Percentiles rank a stretch among this genome's conserved stretches.
phyloP scores from a whole-genome alignment of 2,329 filamentous ascomycete species.

The Colletotrichum neosansevieriae region DNA sequence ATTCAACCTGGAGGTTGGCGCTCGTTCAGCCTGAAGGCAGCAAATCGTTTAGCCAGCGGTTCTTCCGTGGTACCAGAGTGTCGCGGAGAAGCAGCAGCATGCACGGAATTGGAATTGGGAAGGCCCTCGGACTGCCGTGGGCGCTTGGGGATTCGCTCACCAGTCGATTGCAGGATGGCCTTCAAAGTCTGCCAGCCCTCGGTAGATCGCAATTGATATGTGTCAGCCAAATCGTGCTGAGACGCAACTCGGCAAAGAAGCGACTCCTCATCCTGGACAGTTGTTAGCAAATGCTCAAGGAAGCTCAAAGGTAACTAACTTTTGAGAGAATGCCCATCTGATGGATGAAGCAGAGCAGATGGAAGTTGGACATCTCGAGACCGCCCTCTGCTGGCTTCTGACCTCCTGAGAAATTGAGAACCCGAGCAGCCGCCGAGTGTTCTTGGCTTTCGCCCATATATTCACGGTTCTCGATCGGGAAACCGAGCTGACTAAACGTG shows the following conservation, averaged over 20 bases:
- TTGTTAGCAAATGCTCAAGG: neutral
- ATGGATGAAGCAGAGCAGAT: constrained; percentile 89
- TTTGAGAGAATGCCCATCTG: constrained; percentile 85
- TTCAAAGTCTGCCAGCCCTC: constrained; percentile 94
- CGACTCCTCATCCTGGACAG: constrained; percentile 83
- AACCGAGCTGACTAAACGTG: constrained; percentile 78
- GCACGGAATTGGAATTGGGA: constrained; percentile 45
- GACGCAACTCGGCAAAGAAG: constrained; percentile 88
- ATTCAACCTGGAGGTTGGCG: constrained; percentile 40
- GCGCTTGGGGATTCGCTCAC: constrained; percentile 93
- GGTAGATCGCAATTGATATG: constrained; percentile 85
- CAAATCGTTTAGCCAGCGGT: constrained; percentile 75
- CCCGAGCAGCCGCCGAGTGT: constrained; percentile 73
- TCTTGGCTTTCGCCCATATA: constrained; percentile 89
- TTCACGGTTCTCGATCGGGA: constrained; percentile 93
- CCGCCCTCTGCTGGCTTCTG: constrained; percentile 73
- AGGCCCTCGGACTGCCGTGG: constrained; percentile 57
- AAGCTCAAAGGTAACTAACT: constrained; percentile 64
- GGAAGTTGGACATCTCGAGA: constrained; percentile 88
- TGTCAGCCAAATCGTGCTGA: constrained; percentile 82
- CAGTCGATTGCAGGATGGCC: constrained; percentile 94
- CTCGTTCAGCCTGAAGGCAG: constrained; percentile 73
- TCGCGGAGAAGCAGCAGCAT: constrained; percentile 43
- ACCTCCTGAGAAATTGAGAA: constrained; percentile 72
- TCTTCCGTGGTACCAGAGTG: constrained; percentile 56